A percentile compares a stretch with the other conserved stretches of the same genome.
These are phyloP conservation scores for Pseudocercospora macadamiae DNA, from an alignment of 2,329 filamentous ascomycete genomes.

Conservation along the genomic window DNA sequence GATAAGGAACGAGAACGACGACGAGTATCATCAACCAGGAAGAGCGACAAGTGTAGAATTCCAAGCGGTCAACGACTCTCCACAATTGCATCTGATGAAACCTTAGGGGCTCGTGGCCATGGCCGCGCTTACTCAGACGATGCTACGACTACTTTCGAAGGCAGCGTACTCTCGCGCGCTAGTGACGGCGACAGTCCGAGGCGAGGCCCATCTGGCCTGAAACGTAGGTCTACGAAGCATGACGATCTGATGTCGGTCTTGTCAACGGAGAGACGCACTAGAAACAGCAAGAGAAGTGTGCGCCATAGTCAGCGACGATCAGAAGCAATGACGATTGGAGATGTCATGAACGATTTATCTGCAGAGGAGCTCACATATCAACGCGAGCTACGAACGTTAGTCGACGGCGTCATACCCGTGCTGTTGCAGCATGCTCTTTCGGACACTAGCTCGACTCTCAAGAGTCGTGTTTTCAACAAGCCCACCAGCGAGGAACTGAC, in stretches of 20 bases:
- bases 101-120: constrained; percentile 41
- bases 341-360: constrained; percentile 77
- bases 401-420: constrained; percentile 93
- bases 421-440: constrained; percentile 82
- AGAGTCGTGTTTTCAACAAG: constrained; percentile 31
- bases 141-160: constrained; percentile 28
- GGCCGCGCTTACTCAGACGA: constrained; percentile 37
- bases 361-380: constrained; percentile 87
- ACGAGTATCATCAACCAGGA: constrained; percentile 16
- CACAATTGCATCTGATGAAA: constrained; percentile 62
- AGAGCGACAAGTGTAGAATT: constrained; percentile 16
- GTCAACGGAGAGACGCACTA: constrained; percentile 71
- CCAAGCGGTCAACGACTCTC: constrained; percentile 61
- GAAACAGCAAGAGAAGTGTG: constrained; percentile 76
- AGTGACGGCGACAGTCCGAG: constrained; percentile 35
- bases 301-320: constrained; percentile 69
- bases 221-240: constrained; percentile 74
- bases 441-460: constrained; percentile 59
- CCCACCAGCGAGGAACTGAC: constrained; percentile 64
- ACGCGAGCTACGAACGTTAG: constrained; percentile 86
- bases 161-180: constrained; percentile 30
- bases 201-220: constrained; percentile 55
- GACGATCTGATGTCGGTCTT: constrained; percentile 92
- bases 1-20: constrained; percentile 12
- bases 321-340: constrained; percentile 69